Percentiles rank a stretch among this genome's conserved stretches.
phyloP scores from a whole-genome alignment of 306 rosid genomes.

The Benincasa hispida region DNA sequence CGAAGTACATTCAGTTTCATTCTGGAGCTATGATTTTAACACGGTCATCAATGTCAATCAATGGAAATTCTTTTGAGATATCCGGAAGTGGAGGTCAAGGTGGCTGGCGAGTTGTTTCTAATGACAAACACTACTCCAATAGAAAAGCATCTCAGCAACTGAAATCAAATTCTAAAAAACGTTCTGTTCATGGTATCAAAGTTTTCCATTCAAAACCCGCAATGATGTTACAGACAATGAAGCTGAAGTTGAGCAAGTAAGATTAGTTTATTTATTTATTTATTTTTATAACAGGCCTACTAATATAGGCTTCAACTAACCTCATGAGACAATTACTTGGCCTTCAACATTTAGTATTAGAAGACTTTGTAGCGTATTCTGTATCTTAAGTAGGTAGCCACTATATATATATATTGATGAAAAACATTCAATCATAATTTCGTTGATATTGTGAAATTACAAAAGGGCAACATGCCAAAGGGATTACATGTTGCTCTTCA shows the following conservation, averaged over 20 bases:
- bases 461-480: too few relatives aligned
- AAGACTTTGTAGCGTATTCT: neutral
- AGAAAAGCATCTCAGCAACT: slow-evolving; percentile 87
- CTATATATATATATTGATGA: too few relatives aligned
- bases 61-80: slow-evolving; percentile 52
- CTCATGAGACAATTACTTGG: neutral
- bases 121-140: slow-evolving; percentile 82
- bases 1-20: slow-evolving; percentile 57
- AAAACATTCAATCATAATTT: too few relatives aligned
- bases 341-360: neutral
- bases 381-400: neutral
- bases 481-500: too few relatives aligned
- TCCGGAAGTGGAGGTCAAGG: slow-evolving; percentile 71
- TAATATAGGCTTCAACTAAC: neutral
- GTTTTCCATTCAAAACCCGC: slow-evolving; percentile 92
- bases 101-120: slow-evolving; percentile 79
- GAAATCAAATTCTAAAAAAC: slow-evolving; percentile 81
- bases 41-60: slow-evolving; percentile 32
- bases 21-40: slow-evolving; percentile 83
- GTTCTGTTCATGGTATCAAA: slow-evolving; percentile 82
- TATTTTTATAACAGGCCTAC: neutral
- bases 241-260: slow-evolving; percentile 92
- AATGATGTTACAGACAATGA: slow-evolving; percentile 81
- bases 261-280: neutral
- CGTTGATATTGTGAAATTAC: too few relatives aligned